phyloP scores from a whole-genome alignment of 2,329 filamentous ascomycete genomes.

The Penicillium corylophilum region DNA sequence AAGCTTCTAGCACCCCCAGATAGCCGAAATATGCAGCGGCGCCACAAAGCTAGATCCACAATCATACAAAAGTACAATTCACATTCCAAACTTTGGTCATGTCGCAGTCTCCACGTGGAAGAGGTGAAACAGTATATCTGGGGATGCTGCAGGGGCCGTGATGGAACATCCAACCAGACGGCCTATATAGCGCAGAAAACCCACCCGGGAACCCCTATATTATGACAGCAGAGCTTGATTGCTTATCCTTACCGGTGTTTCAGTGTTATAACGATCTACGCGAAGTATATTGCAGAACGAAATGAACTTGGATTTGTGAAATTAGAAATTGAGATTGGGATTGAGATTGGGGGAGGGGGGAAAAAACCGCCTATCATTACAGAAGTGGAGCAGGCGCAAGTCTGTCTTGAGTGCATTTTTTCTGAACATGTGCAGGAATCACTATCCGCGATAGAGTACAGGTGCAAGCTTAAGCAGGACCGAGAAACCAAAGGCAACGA shows the following conservation, averaged over 20 bases:
- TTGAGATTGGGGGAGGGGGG: too few relatives aligned
- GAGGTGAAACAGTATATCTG: slow-evolving; percentile 2
- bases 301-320: background rate
- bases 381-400: background rate
- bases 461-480: slow-evolving; percentile 3
- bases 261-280: background rate
- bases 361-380: slow-evolving; percentile 2
- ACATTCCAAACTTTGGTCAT: background rate
- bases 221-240: slow-evolving; percentile 5
- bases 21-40: background rate
- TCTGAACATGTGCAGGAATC: slow-evolving; percentile 11
- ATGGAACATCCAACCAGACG: slow-evolving; percentile 2
- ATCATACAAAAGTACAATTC: background rate
- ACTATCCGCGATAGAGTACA: background rate
- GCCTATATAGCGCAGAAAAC: background rate
- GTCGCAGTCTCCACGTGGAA: slow-evolving; percentile 8
- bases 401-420: background rate
- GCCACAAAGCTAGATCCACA: background rate
- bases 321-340: too few relatives aligned
- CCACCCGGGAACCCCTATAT: slow-evolving; percentile 4
- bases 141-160: slow-evolving; percentile 5
- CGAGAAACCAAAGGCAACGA: background rate
- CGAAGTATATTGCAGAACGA: background rate
- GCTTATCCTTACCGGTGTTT: background rate
- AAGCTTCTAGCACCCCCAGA: background rate